phyloP scores from a whole-genome alignment of 1,284 basidiomycete genomes.

The Moesziomyces antarcticus region DNA sequence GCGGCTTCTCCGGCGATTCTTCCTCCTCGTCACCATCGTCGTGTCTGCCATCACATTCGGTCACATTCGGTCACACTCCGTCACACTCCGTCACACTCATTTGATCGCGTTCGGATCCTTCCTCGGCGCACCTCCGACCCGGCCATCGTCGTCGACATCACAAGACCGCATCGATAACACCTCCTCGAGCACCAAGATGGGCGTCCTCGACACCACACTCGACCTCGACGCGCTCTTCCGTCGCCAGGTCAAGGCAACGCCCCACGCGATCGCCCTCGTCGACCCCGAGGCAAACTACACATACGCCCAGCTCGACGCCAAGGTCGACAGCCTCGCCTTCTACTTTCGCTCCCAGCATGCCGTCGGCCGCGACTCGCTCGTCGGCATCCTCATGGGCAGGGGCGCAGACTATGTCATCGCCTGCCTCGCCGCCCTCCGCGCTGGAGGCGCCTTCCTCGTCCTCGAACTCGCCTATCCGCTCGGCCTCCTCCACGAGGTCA shows the following conservation, averaged over 20 bases:
- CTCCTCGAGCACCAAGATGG: conserved; percentile 7
- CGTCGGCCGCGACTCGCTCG: conserved; percentile 55
- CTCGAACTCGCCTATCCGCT: conserved; percentile 67
- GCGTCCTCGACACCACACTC: conserved; percentile 43
- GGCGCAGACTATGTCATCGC: conserved; percentile 67
- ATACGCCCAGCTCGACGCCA: conserved; percentile 61
- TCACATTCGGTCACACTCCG: too few species aligned
- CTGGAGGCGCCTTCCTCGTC: conserved; percentile 66
- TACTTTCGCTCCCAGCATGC: conserved; percentile 49
- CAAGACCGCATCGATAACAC: too few species aligned
- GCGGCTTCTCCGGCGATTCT: too few species aligned
- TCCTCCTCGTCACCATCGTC: too few species aligned
- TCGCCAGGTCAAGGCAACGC: conserved; percentile 47
- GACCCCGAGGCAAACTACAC: conserved; percentile 48
- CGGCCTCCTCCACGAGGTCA: conserved; percentile 60
- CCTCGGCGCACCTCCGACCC: too few species aligned
- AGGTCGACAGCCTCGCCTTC: conserved; percentile 48
- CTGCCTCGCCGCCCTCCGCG: conserved; percentile 62
- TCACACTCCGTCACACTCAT: too few species aligned
- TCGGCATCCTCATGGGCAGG: conserved; percentile 62
- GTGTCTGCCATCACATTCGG: too few species aligned
- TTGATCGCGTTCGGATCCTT: too few species aligned
- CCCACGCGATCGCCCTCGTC: conserved; percentile 45
- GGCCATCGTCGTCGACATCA: too few species aligned
- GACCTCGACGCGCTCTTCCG: conserved; percentile 54